Base-by-base conservation (phyloP, 2,329 filamentous ascomycete species). In the Talaromyces marneffei region DNA sequence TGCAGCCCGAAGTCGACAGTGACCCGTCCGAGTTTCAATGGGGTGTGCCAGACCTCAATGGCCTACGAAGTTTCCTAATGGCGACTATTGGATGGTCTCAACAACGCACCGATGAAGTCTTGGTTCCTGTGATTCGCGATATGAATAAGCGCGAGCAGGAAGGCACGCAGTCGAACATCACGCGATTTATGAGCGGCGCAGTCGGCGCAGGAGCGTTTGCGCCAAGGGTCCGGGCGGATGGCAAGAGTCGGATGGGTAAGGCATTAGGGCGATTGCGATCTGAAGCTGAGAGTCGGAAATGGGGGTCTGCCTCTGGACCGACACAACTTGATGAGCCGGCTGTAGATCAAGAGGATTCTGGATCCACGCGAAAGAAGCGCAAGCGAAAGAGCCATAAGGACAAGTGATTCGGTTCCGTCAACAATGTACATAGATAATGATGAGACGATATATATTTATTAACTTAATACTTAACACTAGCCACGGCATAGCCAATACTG, bases 131-230 rank as follows among this genome's bases (percentile, higher is more conserved):
- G 1, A 94, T 99, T 65, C 84, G 87, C 61, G 94, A 99, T 70
- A 96, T 99, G 90, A 97, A 97, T 72, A 85, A 86, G 3, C 83
- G 94, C 40, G 89, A 91, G 66, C 82, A 86, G 29, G 94, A 97
- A 77, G 94, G 94, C 6, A 97, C 93, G 18, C 94, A 99, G 79
- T 87, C 87, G 62, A 99, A 99, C 68, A 96, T 99, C 66, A 99
- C 94, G n/a, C 82, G 87, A 25, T 99, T 87, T 74, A 97, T 97
- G 72, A 85, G 86, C 12, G 93, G 93, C 1, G 66, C 72, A n/a
- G 71, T 63, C 57, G 77, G 70, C 12, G 83, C 78, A 39, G 83
- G 87, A 64, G 84, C 83, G 0, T 92, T 91, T 77, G 89, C 83
- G 25, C 90, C 90, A 0, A 82, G 89, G 60, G 86, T 87, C 65